Percentiles rank a stretch among this genome's conserved stretches.
phyloP scores from a whole-genome alignment of 768 basidiomycete species.

The Podaxis sp. region DNA sequence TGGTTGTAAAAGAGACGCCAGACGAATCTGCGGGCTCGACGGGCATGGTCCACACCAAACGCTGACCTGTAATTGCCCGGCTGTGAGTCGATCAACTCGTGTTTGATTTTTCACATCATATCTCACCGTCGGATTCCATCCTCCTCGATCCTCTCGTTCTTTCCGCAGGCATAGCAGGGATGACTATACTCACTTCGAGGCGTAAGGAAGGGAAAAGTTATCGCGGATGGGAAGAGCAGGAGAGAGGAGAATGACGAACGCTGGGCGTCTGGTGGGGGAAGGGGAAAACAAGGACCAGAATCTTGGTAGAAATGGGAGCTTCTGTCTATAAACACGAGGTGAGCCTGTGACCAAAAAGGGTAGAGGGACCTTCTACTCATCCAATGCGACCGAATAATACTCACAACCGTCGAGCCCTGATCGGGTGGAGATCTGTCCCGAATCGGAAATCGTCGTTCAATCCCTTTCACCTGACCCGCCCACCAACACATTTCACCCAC shows the following conservation, averaged over 20 bases:
- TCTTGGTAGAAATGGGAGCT: conserved; percentile 20
- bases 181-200: neutral
- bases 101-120: conserved; percentile 1
- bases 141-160: conserved; percentile 23
- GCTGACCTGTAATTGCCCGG: conserved; percentile 20
- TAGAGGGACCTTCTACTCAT: conserved; percentile 7
- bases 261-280: conserved; percentile 14
- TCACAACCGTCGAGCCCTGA: conserved; percentile 19
- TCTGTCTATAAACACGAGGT: conserved; percentile 29
- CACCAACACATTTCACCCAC: neutral
- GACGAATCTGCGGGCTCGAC: conserved; percentile 19
- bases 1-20: conserved; percentile 19
- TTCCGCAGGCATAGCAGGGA: conserved; percentile 27
- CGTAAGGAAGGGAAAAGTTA: neutral
- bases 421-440: conserved; percentile 27
- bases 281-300: conserved; percentile 18
- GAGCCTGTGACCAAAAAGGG: conserved; percentile 23
- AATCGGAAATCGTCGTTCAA: conserved; percentile 12
- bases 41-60: conserved; percentile 26
- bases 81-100: conserved; percentile 1
- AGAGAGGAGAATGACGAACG: conserved; percentile 7
- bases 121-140: conserved; percentile 22
- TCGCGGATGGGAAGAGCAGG: conserved; percentile 11
- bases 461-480: conserved; percentile 3
- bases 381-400: conserved; percentile 14